These are phyloP conservation scores for Xylaria sp. DNA, from an alignment of 2,329 filamentous ascomycete species.

Conservation along the genomic window DNA sequence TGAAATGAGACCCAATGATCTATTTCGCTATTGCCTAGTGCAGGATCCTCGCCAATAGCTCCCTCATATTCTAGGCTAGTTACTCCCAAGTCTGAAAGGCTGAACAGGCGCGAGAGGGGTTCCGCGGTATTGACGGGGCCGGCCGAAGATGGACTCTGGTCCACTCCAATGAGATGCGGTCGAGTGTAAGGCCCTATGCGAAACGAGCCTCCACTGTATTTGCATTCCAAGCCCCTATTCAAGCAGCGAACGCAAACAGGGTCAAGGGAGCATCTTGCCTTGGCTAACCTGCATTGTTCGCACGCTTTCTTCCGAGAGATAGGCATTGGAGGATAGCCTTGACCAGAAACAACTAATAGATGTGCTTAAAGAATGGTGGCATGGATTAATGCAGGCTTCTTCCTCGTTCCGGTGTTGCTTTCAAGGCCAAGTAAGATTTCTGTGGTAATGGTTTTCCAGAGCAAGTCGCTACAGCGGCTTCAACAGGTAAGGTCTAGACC, in stretches of 20 bases:
- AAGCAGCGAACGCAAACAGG: conserved; percentile 39
- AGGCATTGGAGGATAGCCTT: conserved; percentile 35
- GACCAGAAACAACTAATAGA: neutral
- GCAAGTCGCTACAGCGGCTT: no score
- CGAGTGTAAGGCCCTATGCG: conserved; percentile 27
- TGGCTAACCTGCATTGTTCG: conserved; percentile 41
- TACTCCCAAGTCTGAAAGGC: neutral
- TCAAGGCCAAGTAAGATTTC: neutral
- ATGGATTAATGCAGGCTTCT: neutral
- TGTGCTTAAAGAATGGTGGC: neutral
- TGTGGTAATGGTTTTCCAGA: neutral
- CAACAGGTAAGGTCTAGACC: no score
- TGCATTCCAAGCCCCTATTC: conserved; percentile 36
- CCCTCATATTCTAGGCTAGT: neutral
- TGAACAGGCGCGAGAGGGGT: neutral
- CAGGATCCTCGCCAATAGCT: neutral
- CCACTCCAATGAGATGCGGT: neutral
- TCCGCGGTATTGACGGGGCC: conserved; percentile 1
- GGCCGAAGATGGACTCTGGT: neutral
- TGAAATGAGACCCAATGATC: conserved; percentile 3
- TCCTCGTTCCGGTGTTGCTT: neutral
- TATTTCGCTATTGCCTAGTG: neutral
- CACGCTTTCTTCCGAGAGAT: conserved; percentile 45
- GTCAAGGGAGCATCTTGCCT: conserved; percentile 44
- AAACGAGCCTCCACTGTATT: conserved; percentile 30